Conservation (phyloP, 257 asterid species). For the Paulownia fortunei region DNA sequence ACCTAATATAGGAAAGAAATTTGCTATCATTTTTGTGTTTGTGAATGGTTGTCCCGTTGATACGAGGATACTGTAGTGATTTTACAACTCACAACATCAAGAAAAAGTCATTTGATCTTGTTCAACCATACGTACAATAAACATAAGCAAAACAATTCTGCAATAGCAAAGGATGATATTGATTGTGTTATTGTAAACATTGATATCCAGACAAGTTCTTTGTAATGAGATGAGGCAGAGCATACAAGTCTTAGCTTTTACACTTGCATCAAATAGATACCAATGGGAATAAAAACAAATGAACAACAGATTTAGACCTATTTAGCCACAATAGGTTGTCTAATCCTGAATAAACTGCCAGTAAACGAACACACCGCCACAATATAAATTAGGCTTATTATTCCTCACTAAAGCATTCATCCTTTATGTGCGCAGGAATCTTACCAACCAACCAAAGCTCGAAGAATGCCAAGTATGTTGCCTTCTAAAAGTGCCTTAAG, state of each 20-base stretch:
- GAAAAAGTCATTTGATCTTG: no score
- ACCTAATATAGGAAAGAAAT: no score
- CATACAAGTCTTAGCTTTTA: neutral
- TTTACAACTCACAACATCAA: no score
- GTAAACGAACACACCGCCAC: neutral
- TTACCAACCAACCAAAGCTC: constrained; percentile 64
- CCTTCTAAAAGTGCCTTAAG: constrained; percentile 63
- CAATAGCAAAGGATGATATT: neutral
- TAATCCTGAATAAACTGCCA: neutral
- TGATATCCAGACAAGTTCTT: neutral
- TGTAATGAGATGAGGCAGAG: neutral
- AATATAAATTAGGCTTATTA: neutral
- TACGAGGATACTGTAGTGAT: no score
- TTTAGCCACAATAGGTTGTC: neutral
- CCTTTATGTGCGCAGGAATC: neutral
- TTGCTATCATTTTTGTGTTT: no score
- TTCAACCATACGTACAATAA: neutral
- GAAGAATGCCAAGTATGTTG: constrained; percentile 51
- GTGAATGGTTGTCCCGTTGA: no score
- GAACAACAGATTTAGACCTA: neutral
- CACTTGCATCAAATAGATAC: neutral
- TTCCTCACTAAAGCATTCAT: neutral
- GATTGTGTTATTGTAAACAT: neutral
- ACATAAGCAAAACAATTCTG: no score
- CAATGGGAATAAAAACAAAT: neutral